Evolutionary conservation across 1,284 basidiomycete genomes (phyloP).

Genomic region (Erythrobasidium hasegawianum): DNA sequence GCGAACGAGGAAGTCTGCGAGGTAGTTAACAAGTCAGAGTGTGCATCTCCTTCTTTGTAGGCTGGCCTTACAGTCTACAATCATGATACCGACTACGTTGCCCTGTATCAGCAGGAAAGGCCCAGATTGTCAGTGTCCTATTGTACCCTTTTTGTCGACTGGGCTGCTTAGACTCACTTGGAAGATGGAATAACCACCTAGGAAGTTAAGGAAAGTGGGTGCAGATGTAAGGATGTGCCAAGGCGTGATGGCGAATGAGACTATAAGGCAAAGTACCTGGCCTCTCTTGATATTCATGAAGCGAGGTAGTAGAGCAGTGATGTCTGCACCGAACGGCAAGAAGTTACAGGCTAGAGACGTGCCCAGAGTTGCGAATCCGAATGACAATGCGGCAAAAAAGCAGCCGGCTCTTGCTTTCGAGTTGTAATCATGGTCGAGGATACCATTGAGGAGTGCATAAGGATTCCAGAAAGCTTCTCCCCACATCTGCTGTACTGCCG

Average conservation of each 20-base stretch:
- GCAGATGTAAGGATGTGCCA: conserved; percentile 47
- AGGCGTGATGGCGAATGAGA: conserved; percentile 46
- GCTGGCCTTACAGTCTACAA: background rate
- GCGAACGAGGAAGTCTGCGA: conserved; percentile 32
- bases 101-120: too few relatives aligned
- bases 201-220: conserved; percentile 28
- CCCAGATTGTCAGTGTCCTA: too few relatives aligned
- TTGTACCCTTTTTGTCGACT: too few relatives aligned
- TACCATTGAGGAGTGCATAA: conserved; percentile 44
- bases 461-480: conserved; percentile 46
- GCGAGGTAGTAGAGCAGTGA: conserved; percentile 47
- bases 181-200: conserved; percentile 35
- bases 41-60: too few relatives aligned
- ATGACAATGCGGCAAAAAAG: conserved; percentile 22
- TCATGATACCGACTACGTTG: background rate
- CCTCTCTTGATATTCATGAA: conserved; percentile 49
- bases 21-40: background rate
- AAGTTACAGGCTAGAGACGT: conserved; percentile 48
- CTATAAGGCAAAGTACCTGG: conserved; percentile 39
- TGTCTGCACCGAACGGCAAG: conserved; percentile 48
- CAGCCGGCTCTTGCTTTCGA: conserved; percentile 26
- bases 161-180: conserved; percentile 12
- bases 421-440: conserved; percentile 42
- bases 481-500: conserved; percentile 43
- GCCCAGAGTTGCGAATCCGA: conserved; percentile 39